Evolutionary conservation across 768 basidiomycete species (phyloP), one percentile per base, ranked within the genome.

Genomic region (Pleurotus tuoliensis): DNA sequence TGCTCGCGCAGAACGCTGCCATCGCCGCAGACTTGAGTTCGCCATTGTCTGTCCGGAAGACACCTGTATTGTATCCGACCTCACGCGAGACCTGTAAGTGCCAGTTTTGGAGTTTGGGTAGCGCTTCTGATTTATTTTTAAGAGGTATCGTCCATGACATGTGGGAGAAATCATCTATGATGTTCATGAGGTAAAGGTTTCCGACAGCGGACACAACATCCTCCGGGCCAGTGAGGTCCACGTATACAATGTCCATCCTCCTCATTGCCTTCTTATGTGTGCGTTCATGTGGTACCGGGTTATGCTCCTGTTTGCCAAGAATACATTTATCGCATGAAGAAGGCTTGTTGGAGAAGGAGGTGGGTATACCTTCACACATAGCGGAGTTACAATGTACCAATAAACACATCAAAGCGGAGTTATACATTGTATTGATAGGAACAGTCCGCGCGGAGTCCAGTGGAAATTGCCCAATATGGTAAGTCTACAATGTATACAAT

Each of bases 101-200:
- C 75, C 76, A 77, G 0, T 58, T 61, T 0, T 58, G 59, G 0
- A 77, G 61, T 3, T 57, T 24, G 0, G 34, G 16, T n/a, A 64
- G 62, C 0, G 70, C 67, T 8, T 65, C 54, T 5, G 54, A 47
- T 46, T 75, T 76, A 0, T 55, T 34, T 24, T 61, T 61, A 0
- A 78, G 51, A 0, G 71, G 74, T 3, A 75, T 67, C 6, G 59
- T 46, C 73, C 73, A 77, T 0, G 57, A 39, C n/a, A 60, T 63
- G 5, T 62, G 64, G 0, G 70, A 62, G 43, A 18, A 65, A 51
- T 75, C 69, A 57, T 75, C 71, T 11, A 76, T 63, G n/a, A 76
- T 65, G 57, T 73, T 64, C 65, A 74, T 66, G 1, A 63, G 53
- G 50, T 71, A 73, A 4, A 44, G 1, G 41, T 71, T 66, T n/a